A percentile compares a stretch with the other conserved stretches of the same genome.
phyloP scores from a whole-genome alignment of 495 filamentous ascomycete genomes.

The Hypomontagnella monticulosa region DNA sequence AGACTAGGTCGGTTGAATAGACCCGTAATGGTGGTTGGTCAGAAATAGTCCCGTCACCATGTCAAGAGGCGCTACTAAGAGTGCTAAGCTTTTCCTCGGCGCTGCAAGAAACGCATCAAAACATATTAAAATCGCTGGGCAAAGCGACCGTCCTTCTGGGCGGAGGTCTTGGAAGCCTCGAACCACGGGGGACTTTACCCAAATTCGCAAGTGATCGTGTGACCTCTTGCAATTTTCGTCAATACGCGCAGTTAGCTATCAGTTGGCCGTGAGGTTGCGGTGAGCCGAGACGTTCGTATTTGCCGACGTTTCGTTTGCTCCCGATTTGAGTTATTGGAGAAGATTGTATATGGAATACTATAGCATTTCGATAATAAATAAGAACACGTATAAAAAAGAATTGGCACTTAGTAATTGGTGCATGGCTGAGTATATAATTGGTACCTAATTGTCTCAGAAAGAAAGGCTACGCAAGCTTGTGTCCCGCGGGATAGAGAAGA shows the following conservation, averaged over 20 bases:
- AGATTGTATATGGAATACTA: too few species aligned
- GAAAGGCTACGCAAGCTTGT: too few species aligned
- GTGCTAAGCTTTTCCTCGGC: slow-evolving; percentile 44
- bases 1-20: slow-evolving; percentile 11
- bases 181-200: slow-evolving; percentile 35
- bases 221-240: slow-evolving; percentile 38
- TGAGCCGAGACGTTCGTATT: background rate
- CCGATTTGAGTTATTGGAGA: too few species aligned
- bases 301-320: too few species aligned
- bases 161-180: slow-evolving; percentile 28
- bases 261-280: slow-evolving; percentile 6
- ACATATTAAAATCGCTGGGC: slow-evolving; percentile 6
- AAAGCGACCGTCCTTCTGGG: slow-evolving; percentile 18
- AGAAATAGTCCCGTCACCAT: slow-evolving; percentile 5
- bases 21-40: slow-evolving; percentile 22
- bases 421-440: background rate
- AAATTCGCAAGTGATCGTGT: slow-evolving; percentile 47
- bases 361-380: slow-evolving; percentile 10
- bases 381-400: background rate
- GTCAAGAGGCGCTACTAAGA: slow-evolving; percentile 27
- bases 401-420: background rate
- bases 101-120: slow-evolving; percentile 31
- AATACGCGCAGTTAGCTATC: slow-evolving; percentile 22
- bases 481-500: too few species aligned
- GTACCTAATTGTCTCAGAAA: too few species aligned